phyloP scores from a whole-genome alignment of 2,329 filamentous ascomycete genomes.

The Ceratocystis cacaofunesta region DNA sequence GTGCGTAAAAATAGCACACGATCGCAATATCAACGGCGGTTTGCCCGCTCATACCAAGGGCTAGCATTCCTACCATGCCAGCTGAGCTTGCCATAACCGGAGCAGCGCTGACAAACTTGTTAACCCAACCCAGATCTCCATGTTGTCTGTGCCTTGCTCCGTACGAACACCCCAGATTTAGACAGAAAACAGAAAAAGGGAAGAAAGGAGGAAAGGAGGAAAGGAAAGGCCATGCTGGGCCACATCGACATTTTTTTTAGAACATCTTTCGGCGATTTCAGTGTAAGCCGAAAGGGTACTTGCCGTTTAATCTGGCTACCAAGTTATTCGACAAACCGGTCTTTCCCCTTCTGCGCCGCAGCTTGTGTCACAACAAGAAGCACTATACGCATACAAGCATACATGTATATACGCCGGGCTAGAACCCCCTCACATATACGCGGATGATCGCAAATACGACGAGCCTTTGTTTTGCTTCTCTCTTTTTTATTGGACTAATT shows the following conservation, averaged over 20 bases:
- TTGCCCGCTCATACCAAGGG: background rate
- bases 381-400: background rate
- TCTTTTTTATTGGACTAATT: background rate
- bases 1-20: background rate
- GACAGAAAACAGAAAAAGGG: background rate
- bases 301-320: background rate
- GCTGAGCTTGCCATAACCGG: background rate
- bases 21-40: background rate
- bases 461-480: background rate
- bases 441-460: too few species aligned
- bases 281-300: background rate
- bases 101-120: background rate
- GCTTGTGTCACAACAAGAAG: background rate
- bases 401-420: background rate
- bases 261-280: too few species aligned
- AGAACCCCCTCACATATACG: too few species aligned
- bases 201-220: background rate
- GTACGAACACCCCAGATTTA: background rate
- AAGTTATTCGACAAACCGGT: background rate
- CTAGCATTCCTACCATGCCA: constrained; percentile 1
- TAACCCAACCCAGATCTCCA: background rate
- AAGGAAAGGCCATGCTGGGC: too few species aligned
- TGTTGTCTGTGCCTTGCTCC: background rate
- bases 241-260: too few species aligned
- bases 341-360: background rate